Conservation (phyloP, 2,329 filamentous ascomycete genomes). For the Penicillium janthinellum region DNA sequence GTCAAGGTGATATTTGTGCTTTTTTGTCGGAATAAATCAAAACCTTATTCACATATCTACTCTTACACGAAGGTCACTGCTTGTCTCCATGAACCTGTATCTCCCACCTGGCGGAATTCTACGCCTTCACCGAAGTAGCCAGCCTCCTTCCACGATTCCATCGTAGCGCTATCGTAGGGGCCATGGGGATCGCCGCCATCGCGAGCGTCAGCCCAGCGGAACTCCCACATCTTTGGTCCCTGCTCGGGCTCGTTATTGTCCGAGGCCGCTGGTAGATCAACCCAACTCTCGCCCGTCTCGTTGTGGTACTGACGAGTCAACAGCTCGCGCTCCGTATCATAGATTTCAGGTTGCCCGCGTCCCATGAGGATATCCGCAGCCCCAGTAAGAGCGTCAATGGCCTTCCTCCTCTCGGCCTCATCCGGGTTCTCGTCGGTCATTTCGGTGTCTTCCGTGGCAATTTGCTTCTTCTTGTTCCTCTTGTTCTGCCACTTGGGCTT, state of each 20-base stretch:
- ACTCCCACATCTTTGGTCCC: slow-evolving; percentile 72
- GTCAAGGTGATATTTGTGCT: slow-evolving; percentile 28
- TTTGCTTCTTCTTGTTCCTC: slow-evolving; percentile 52
- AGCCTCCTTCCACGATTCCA: slow-evolving; percentile 87
- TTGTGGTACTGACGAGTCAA: slow-evolving; percentile 79
- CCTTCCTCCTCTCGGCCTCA: slow-evolving; percentile 68
- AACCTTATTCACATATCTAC: slow-evolving; percentile 12
- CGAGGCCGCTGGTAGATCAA: slow-evolving; percentile 47
- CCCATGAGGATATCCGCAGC: slow-evolving; percentile 85
- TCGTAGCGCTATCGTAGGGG: slow-evolving; percentile 79
- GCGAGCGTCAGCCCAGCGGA: slow-evolving; percentile 84
- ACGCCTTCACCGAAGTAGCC: slow-evolving; percentile 90
- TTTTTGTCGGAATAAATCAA: slow-evolving; percentile 15
- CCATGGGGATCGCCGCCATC: slow-evolving; percentile 80
- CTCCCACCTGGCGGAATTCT: slow-evolving; percentile 67
- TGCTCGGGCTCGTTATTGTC: slow-evolving; percentile 35
- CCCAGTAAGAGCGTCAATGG: slow-evolving; percentile 81
- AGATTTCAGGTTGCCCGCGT: slow-evolving; percentile 84
- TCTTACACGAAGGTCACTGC: slow-evolving; percentile 55
- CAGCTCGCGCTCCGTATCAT: slow-evolving; percentile 82
- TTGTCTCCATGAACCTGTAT: slow-evolving; percentile 58
- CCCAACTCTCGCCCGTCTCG: slow-evolving; percentile 88
- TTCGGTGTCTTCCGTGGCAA: slow-evolving; percentile 63
- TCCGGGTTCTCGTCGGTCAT: slow-evolving; percentile 70
- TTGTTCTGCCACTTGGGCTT: slow-evolving; percentile 66